Evolutionary conservation across 2,329 filamentous ascomycete genomes (phyloP).

Genomic region (Coleophoma cylindrospora): DNA sequence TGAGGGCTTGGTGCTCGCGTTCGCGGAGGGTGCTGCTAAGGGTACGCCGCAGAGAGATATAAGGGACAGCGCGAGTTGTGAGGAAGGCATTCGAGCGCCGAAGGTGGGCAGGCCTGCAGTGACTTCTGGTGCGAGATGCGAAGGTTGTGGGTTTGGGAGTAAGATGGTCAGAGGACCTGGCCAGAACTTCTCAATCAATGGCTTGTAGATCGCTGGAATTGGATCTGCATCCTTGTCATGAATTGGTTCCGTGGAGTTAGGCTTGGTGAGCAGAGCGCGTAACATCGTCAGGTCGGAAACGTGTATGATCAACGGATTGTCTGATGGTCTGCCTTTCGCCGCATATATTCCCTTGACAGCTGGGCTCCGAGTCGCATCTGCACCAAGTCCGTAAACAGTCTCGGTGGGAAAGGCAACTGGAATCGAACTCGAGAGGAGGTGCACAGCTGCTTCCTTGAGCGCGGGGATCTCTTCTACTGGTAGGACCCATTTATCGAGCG

Average conservation of each 20-base stretch:
- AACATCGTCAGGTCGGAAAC: constrained; percentile 61
- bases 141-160: constrained; percentile 66
- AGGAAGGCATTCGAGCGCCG: constrained; percentile 84
- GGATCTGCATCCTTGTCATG: constrained; percentile 7
- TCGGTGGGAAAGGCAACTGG: constrained; percentile 97
- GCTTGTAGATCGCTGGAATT: constrained; percentile 49
- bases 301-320: constrained; percentile 95
- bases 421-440: constrained; percentile 21
- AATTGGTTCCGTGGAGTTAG: background rate
- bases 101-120: constrained; percentile 83
- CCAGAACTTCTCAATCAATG: constrained; percentile 83
- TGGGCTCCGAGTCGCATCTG: constrained; percentile 80
- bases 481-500: constrained; percentile 22
- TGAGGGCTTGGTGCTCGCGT: constrained; percentile 88
- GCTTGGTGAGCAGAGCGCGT: constrained; percentile 11
- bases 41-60: constrained; percentile 74
- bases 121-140: constrained; percentile 80
- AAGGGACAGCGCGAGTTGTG: constrained; percentile 79
- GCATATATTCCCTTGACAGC: constrained; percentile 90
- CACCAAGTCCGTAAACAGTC: constrained; percentile 95
- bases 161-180: constrained; percentile 91
- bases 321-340: constrained; percentile 83
- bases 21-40: constrained; percentile 87
- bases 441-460: constrained; percentile 20
- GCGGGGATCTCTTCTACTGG: constrained; percentile 10